phyloP scores from a whole-genome alignment of 2,329 filamentous ascomycete genomes.

The Paecilomyces formosus region DNA sequence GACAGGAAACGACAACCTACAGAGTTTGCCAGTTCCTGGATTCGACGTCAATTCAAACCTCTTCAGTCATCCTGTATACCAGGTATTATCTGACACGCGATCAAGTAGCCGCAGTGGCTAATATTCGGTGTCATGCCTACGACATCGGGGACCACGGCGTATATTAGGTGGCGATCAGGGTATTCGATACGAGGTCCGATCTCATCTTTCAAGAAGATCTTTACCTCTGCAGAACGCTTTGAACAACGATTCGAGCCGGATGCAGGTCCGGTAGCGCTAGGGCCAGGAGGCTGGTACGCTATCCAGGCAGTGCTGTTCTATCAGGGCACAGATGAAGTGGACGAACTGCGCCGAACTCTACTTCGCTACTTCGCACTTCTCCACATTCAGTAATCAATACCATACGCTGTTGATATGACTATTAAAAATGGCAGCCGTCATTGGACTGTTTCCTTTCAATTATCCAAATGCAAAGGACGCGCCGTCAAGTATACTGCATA shows the following conservation, averaged over 20 bases:
- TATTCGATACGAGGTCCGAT: neutral
- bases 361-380: neutral
- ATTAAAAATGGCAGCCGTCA: no score
- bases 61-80: neutral
- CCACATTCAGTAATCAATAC: neutral
- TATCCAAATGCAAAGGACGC: no score
- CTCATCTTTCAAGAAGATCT: neutral
- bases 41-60: neutral
- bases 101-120: neutral
- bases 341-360: neutral
- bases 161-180: neutral
- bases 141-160: neutral
- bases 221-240: neutral
- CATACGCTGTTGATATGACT: neutral
- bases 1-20: neutral
- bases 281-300: neutral
- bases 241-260: neutral
- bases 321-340: neutral
- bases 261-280: neutral
- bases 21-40: neutral
- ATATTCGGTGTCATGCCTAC: neutral
- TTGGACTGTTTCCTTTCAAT: no score
- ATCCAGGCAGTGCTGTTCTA: neutral
- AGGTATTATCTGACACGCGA: neutral
- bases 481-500: neutral